A percentile compares a stretch with the other conserved stretches of the same genome.
phyloP scores from a whole-genome alignment of 177 flowering plant genomes.

The Vitis hybrid region DNA sequence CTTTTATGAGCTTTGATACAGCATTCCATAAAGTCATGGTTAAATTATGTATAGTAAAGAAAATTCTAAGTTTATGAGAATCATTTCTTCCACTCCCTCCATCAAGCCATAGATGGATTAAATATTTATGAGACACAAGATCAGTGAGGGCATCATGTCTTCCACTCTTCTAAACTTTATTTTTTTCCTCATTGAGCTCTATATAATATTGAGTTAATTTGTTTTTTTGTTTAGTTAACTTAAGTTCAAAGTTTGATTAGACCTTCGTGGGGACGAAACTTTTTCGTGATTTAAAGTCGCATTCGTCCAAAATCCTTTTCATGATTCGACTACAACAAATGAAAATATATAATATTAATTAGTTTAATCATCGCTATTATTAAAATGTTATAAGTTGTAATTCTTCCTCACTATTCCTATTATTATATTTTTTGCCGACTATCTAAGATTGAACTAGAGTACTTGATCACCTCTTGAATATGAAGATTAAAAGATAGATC shows the following conservation, averaged over 20 bases:
- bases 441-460: no score
- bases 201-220: neutral
- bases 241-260: slow-evolving; percentile 24
- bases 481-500: no score
- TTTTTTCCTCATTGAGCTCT: neutral
- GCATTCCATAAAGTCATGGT: neutral
- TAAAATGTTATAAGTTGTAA: no score
- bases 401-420: no score
- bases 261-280: slow-evolving; percentile 25
- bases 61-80: neutral
- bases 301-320: slow-evolving; percentile 13
- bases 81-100: slow-evolving; percentile 11
- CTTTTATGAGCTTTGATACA: neutral
- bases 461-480: no score
- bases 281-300: slow-evolving; percentile 24
- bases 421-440: no score
- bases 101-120: neutral
- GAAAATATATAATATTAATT: neutral
- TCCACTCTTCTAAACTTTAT: slow-evolving; percentile 15
- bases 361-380: no score
- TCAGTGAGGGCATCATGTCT: slow-evolving; percentile 28
- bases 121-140: slow-evolving; percentile 15
- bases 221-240: slow-evolving; percentile 1
- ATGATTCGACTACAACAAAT: slow-evolving; percentile 3
- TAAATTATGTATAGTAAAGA: neutral